Evolutionary conservation across 2,329 filamentous ascomycete species (phyloP), one percentile per base, ranked within the genome.

Genomic region (Tolypocladium guangdongense): DNA sequence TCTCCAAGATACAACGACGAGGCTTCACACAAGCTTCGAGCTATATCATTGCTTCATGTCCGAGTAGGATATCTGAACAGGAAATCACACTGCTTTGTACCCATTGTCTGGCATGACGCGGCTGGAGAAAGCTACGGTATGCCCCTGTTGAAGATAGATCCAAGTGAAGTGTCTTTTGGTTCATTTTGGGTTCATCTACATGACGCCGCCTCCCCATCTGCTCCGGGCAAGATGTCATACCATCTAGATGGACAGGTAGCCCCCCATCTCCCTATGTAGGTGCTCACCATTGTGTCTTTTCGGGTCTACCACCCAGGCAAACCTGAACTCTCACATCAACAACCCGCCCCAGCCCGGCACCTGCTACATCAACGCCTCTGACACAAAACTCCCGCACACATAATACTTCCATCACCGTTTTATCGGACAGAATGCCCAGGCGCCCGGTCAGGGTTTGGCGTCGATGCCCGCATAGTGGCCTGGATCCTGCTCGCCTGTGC

Each of bases 371-470:
- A 11, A 46, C 27, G 30, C 18, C 43, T 16, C 43, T 30, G 27
- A 24, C 18, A 30, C 24, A 46, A 46, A 46, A 14, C 27, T n/a
- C 43, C 43, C 4, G 10, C 1, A 27, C 11, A 46, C 11, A 5
- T 12, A 16, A n/a, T 43, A 12, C 11, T 43, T 27, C 16, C 8
- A 20, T 20, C 18, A 7, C 18, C 11, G 18, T 12, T 46, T 47
- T 14, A 47, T 47, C 43, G 43, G 18, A 47, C 43, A 32, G 27
- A 11, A 47, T 33, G n/a, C n/a, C 27, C 43, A 18, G 43, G 18
- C 20, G 27, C 57, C 51, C 59, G 60, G 49, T 62, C 60, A 4
- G 62, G 57, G 41, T 57, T 63, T 47, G 58, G 48, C 14, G 64
- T 61, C 32, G 58, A 58, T 41, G 56, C 41, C 22, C 46, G 16